Evolutionary conservation across 2,329 filamentous ascomycete species (phyloP), one percentile per base, ranked within the genome.

Genomic region (Bisporella sp.): DNA sequence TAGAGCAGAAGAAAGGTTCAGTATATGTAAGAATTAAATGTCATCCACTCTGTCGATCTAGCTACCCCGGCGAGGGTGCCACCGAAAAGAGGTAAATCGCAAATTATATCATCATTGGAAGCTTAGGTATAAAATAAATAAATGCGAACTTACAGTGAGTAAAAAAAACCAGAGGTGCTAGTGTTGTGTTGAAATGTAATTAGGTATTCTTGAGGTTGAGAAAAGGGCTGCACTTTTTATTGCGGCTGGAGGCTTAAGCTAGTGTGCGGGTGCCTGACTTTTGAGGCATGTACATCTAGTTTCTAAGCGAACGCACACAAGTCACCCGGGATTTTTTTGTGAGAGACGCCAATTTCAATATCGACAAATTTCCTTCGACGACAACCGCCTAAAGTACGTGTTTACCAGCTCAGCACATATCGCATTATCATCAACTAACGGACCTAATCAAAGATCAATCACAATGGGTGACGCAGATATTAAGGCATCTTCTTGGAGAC

Each of bases 1-100:
- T 32, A 31, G 32, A 43, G 29, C 37, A 39, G 29, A 52, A 59
- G 37, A 29, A 51, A 51, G 63, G 66, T 69, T 96, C 90, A 96
- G 90, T 89, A 96, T 95, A 96, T 95, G 90, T 96, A 96, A 96
- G 90, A 37, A 92, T 82, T 84, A 73, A 90, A 88, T 95, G 87
- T 96, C 90, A 95, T 75, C 70, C 80, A 68, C 73, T 78, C 74
- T 2, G 73, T 67, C 77, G 85, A 84, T 90, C 84, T 85, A 78
- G 84, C 86, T 76, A 78, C 87, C 82, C 90, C 81, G 90, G 91
- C 90, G 86, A 85, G 89, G 82, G 87, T 74, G 78, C 89, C 89
- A 91, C 82, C 82, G 74, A 75, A 71, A 71, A 70, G 73, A 77
- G 79, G 86, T 96, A 90, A 95, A 92, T 92, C 90, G 91, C 90